These are phyloP conservation scores for Talaromyces marneffei DNA, from an alignment of 2,329 filamentous ascomycete species.

Conservation along the genomic window DNA sequence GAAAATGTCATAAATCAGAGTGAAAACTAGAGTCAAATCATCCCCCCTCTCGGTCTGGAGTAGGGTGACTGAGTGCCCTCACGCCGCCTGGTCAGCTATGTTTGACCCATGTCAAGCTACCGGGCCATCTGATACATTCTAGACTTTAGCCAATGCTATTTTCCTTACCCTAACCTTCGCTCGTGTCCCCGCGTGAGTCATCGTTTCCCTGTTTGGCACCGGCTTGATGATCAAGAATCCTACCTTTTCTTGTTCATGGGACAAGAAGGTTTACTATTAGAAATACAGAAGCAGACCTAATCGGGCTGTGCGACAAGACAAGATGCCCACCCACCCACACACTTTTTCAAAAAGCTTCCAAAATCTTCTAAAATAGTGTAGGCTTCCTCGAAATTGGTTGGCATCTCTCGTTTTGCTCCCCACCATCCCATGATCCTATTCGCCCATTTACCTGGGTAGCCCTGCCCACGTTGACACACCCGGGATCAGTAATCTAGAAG, in stretches of 20 bases:
- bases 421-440: neutral
- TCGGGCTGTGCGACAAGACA: conserved; percentile 18
- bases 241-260: conserved; percentile 14
- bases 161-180: conserved; percentile 7
- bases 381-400: conserved; percentile 15
- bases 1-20: neutral
- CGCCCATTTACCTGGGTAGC: neutral
- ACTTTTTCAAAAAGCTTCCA: neutral
- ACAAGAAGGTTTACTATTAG: conserved; percentile 3
- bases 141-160: conserved; percentile 1
- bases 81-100: conserved; percentile 16
- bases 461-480: conserved; percentile 6
- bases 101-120: conserved; percentile 7
- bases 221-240: conserved; percentile 16
- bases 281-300: neutral
- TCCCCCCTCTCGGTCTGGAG: conserved; percentile 9
- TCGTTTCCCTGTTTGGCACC: conserved; percentile 18
- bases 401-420: neutral
- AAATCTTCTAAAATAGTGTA: conserved; percentile 20
- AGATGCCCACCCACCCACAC: conserved; percentile 20
- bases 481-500: conserved; percentile 5
- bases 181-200: conserved; percentile 16
- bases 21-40: conserved; percentile 9
- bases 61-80: conserved; percentile 7
- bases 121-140: conserved; percentile 19